Evolutionary conservation across 176 grass and related monocot species (phyloP), one percentile per base, ranked within the genome.

Genomic region (Ampelocalamus luodianensis): DNA sequence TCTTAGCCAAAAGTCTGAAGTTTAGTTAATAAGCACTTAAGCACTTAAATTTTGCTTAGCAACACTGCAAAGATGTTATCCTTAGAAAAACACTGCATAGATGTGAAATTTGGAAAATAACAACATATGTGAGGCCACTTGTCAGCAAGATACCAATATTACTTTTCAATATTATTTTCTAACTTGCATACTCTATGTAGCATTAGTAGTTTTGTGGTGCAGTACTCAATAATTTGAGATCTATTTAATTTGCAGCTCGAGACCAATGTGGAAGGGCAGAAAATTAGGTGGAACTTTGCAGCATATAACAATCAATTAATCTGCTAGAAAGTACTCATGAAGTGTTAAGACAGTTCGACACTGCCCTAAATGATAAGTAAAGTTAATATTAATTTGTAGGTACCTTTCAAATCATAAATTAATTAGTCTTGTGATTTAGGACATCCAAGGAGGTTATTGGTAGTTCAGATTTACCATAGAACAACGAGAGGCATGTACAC

Each of bases 401-500:
- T 70, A 49, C 26, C 46, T 65, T 65, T 82, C 83, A 90, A 71
- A 82, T 77, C 64, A 82, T 70, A 76, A 12, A 76, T 76, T 63
- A 23, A 54, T 51, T 56, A 71, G 22, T 53, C 17, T 44, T 77
- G 24, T 45, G 24, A 55, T 65, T 32, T 24, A 85, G 40, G 55
- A 8, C 61, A 81, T 37, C 43, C 23, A 1, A 26, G 20, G 7
- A 22, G 59, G 7, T 73, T 54, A 60, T 67, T 64, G 20, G 9
- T 6, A 32, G 44, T 50, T 29, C 64, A 26, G 14, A 16, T 11
- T 46, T 78, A 63, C 10, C 53, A 48, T 53, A 42, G 32, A 80
- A 55, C 23, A 23, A 65, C 32, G 60, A 17, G 14, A 34, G 14
- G 29, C 3, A 53, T 36, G 26, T 34, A 36, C 36, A 51, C 15